Percentiles rank a stretch among this genome's conserved stretches.
These are phyloP conservation scores for Asterionellopsis glacialis DNA, from an alignment of 108 stramenopile genomes.

Conservation along the genomic window DNA sequence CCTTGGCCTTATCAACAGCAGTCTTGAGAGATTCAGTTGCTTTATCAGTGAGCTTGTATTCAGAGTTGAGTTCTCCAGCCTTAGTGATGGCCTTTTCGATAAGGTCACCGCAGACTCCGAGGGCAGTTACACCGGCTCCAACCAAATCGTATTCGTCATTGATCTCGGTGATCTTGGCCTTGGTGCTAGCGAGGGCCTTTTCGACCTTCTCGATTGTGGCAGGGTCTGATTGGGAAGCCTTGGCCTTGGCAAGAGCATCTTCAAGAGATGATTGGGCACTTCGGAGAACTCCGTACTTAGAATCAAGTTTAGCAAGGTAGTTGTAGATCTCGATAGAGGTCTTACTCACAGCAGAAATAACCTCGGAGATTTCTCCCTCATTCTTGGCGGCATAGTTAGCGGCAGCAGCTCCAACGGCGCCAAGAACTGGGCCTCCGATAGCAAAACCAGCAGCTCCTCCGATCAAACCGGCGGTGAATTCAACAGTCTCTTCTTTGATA, in stretches of 20 bases:
- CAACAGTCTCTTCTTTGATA: slow-evolving; percentile 86
- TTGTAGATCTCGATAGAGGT: slow-evolving; percentile 86
- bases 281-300: slow-evolving; percentile 80
- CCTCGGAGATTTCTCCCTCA: slow-evolving; percentile 63
- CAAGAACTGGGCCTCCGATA: slow-evolving; percentile 67
- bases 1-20: slow-evolving; percentile 81
- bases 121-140: slow-evolving; percentile 71
- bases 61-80: slow-evolving; percentile 79
- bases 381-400: slow-evolving; percentile 84
- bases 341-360: slow-evolving; percentile 77
- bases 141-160: slow-evolving; percentile 91
- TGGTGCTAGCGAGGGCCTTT: slow-evolving; percentile 66
- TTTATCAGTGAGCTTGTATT: slow-evolving; percentile 81
- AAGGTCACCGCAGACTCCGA: slow-evolving; percentile 83
- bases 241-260: slow-evolving; percentile 64
- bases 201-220: slow-evolving; percentile 80
- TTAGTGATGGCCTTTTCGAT: slow-evolving; percentile 84
- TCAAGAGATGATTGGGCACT: slow-evolving; percentile 65
- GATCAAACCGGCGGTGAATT: slow-evolving; percentile 85
- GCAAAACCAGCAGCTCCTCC: slow-evolving; percentile 71
- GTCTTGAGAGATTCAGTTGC: slow-evolving; percentile 55
- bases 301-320: slow-evolving; percentile 78
- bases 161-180: slow-evolving; percentile 72
- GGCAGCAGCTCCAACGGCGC: slow-evolving; percentile 51
- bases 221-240: slow-evolving; percentile 54